Percentiles rank a stretch among this genome's conserved stretches.
Evolutionary conservation across 495 filamentous ascomycete genomes (phyloP).

Genomic region (Daldinia loculata): DNA sequence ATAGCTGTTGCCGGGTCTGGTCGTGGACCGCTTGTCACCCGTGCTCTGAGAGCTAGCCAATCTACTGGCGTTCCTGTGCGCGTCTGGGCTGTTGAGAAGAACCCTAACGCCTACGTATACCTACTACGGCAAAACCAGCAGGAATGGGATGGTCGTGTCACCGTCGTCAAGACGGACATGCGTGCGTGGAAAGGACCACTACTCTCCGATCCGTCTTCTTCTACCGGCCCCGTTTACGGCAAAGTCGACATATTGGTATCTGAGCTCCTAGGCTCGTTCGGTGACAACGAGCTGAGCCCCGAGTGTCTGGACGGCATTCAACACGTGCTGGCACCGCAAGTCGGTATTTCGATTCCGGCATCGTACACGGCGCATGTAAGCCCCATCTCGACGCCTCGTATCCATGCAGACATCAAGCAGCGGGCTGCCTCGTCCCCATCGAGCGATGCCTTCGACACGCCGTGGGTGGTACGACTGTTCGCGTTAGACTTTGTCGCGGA

Average conservation of each 20-base stretch:
- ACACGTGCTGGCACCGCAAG: slow-evolving; percentile 72
- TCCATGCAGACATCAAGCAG: slow-evolving; percentile 79
- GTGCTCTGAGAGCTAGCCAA: slow-evolving; percentile 80
- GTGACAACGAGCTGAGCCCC: slow-evolving; percentile 87
- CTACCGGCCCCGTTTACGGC: slow-evolving; percentile 49
- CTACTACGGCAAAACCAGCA: slow-evolving; percentile 83
- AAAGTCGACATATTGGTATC: slow-evolving; percentile 93
- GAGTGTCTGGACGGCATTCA: slow-evolving; percentile 93
- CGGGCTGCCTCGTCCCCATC: slow-evolving; percentile 49
- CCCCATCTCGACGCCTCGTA: slow-evolving; percentile 86
- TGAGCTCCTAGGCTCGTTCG: slow-evolving; percentile 92
- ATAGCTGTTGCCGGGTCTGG: slow-evolving; percentile 94
- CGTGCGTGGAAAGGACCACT: slow-evolving; percentile 87
- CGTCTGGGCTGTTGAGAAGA: slow-evolving; percentile 96
- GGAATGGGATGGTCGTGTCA: slow-evolving; percentile 78
- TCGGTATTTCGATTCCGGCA: slow-evolving; percentile 91
- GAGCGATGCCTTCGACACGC: slow-evolving; percentile 73
- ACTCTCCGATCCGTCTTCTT: slow-evolving; percentile 34
- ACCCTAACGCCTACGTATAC: slow-evolving; percentile 94
- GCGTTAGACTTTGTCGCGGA: slow-evolving; percentile 81
- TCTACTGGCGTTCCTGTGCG: slow-evolving; percentile 79
- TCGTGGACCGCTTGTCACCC: slow-evolving; percentile 87
- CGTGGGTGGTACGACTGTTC: slow-evolving; percentile 93
- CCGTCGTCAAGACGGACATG: slow-evolving; percentile 96
- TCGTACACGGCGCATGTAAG: slow-evolving; percentile 92